Conservation (phyloP, 768 basidiomycete genomes). For the Panus rudis region DNA sequence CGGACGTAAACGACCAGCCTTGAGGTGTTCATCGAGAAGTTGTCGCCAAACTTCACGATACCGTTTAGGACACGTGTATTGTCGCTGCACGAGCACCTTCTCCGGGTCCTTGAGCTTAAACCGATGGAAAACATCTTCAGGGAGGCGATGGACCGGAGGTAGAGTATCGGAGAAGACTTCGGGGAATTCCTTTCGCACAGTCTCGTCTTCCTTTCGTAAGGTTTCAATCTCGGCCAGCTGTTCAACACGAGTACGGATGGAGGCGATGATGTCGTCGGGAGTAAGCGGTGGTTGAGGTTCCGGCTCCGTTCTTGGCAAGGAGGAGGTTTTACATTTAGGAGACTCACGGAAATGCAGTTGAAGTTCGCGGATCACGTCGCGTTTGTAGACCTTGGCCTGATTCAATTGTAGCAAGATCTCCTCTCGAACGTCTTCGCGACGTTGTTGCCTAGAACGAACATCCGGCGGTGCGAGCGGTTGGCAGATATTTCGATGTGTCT, state of each 20-base stretch:
- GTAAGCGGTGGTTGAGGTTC: too few relatives aligned
- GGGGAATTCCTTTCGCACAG: slow-evolving; percentile 1
- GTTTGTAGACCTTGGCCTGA: too few relatives aligned
- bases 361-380: too few relatives aligned
- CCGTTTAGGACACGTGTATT: slow-evolving; percentile 28
- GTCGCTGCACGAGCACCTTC: slow-evolving; percentile 12
- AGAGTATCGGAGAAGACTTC: slow-evolving; percentile 17
- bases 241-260: not conserved
- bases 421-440: too few relatives aligned
- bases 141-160: slow-evolving; percentile 14
- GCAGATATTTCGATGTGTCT: too few relatives aligned
- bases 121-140: slow-evolving; percentile 9
- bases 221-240: not conserved
- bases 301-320: too few relatives aligned
- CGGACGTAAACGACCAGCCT: slow-evolving; percentile 23
- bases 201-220: not conserved
- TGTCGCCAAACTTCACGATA: slow-evolving; percentile 27
- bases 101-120: slow-evolving; percentile 13
- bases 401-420: too few relatives aligned
- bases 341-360: too few relatives aligned
- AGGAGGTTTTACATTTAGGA: too few relatives aligned
- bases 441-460: too few relatives aligned
- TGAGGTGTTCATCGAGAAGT: slow-evolving; percentile 27
- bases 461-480: too few relatives aligned
- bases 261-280: too few relatives aligned